A percentile compares a stretch with the other conserved stretches of the same genome.
Evolutionary conservation across 1,139 yeast species (phyloP).

Genomic region (Arxiozyma heterogenica): DNA sequence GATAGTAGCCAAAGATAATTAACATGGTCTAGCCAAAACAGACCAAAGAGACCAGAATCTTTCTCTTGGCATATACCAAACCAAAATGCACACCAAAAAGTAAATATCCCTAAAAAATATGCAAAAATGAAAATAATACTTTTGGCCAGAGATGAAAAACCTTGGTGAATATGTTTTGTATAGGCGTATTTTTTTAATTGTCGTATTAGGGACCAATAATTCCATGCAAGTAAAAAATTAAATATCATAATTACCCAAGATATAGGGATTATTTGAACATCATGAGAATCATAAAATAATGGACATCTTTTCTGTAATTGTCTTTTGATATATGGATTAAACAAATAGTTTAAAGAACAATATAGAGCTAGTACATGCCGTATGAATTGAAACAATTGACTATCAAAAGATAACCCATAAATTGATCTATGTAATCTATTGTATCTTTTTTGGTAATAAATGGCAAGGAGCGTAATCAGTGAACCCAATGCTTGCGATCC

Average conservation of each 20-base stretch:
- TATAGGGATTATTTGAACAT: constrained; percentile 13
- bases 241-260: constrained; percentile 13
- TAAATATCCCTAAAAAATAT: constrained; percentile 14
- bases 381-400: constrained; percentile 15
- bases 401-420: constrained; percentile 29
- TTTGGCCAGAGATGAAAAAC: constrained; percentile 15
- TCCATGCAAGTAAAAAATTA: constrained; percentile 8
- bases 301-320: constrained; percentile 25
- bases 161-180: constrained; percentile 25
- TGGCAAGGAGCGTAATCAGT: constrained; percentile 8
- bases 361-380: constrained; percentile 15
- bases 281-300: constrained; percentile 15
- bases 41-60: constrained; percentile 25
- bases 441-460: constrained; percentile 21
- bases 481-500: constrained; percentile 3
- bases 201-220: constrained; percentile 8
- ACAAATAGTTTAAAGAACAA: constrained; percentile 19
- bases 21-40: constrained; percentile 30
- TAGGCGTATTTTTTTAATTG: constrained; percentile 18
- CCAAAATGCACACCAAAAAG: constrained; percentile 16
- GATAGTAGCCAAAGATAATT: constrained; percentile 28
- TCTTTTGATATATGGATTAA: constrained; percentile 13
- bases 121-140: neutral
- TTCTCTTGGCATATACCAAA: neutral
- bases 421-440: constrained; percentile 26